Conservation (phyloP, 306 rosid species). For the Citrullus mucosospermus region DNA sequence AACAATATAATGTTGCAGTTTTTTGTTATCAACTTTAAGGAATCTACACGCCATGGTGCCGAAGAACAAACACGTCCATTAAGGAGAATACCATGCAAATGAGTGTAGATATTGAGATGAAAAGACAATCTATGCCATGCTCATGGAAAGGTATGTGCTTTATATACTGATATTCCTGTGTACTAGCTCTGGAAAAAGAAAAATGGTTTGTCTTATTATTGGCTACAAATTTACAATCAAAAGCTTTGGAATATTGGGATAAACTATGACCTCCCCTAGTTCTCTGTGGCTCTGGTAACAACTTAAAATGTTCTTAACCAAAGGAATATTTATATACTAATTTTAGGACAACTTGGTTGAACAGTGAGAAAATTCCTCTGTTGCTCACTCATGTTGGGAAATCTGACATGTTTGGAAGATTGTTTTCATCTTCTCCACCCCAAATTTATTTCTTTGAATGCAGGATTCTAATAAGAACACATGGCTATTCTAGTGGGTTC, state of each 20-base stretch:
- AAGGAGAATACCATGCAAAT: background rate
- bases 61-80: background rate
- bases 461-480: background rate
- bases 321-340: background rate
- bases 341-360: background rate
- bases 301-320: background rate
- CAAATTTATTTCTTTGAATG: background rate
- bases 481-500: background rate
- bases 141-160: background rate
- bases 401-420: no score
- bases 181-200: background rate
- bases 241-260: background rate
- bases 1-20: background rate
- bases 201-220: background rate
- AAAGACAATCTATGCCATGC: background rate
- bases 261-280: slow-evolving; percentile 1
- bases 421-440: no score
- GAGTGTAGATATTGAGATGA: background rate
- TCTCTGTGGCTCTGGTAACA: background rate
- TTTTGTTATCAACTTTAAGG: background rate
- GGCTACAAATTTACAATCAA: background rate
- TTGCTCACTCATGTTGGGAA: background rate
- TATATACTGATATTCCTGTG: background rate
- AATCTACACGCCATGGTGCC: background rate
- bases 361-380: background rate